Percentiles rank a stretch among this genome's conserved stretches.
Evolutionary conservation across 2,329 filamentous ascomycete genomes (phyloP).

Genomic region (Sporothrix humicola): DNA sequence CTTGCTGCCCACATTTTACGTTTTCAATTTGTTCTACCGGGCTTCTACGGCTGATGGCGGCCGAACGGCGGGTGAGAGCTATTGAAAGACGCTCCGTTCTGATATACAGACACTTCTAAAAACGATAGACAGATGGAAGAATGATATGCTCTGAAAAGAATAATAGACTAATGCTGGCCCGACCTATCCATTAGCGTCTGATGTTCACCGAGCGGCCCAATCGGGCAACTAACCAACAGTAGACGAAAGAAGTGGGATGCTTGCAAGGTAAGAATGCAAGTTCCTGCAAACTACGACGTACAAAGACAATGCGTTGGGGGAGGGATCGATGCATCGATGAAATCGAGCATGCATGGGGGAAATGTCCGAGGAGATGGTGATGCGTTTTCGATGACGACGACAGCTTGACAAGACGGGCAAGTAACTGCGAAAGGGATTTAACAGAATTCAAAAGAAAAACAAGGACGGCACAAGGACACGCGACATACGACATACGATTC

Average conservation of each 20-base stretch:
- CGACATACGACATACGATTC: not conserved
- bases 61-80: not conserved
- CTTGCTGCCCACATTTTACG: not conserved
- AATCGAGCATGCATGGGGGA: not conserved
- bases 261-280: not conserved
- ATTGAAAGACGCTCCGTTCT: no score
- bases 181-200: conserved; percentile 4
- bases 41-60: conserved; percentile 11
- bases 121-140: not conserved
- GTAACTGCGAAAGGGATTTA: no score
- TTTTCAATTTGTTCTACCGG: not conserved
- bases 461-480: not conserved
- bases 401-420: no score
- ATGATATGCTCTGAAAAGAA: not conserved
- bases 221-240: conserved; percentile 1
- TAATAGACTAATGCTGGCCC: not conserved
- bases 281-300: no score
- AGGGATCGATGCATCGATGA: no score
- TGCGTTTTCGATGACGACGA: not conserved
- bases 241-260: not conserved
- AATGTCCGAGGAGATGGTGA: conserved; percentile 4
- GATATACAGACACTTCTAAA: no score
- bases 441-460: no score
- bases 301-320: no score
- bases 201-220: conserved; percentile 21